These are phyloP conservation scores for Tolypocladium cylindrosporum DNA, from an alignment of 2,329 filamentous ascomycete species.

Conservation along the genomic window DNA sequence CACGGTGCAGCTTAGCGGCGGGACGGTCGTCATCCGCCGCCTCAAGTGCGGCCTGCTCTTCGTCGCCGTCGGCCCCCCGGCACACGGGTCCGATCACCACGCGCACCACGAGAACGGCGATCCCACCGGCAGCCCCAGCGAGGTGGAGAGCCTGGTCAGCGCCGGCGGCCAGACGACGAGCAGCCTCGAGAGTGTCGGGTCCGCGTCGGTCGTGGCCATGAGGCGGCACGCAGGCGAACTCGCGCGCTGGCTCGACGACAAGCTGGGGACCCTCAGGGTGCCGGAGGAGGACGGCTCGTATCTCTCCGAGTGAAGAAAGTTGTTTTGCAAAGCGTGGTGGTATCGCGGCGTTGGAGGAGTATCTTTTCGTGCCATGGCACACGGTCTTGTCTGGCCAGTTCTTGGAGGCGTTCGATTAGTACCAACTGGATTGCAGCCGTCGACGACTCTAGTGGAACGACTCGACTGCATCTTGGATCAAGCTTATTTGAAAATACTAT, in stretches of 20 bases:
- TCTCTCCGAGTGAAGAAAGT: background rate
- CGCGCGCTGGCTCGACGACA: slow-evolving; percentile 49
- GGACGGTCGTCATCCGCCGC: slow-evolving; percentile 48
- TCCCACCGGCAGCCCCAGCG: slow-evolving; percentile 27
- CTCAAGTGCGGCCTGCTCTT: slow-evolving; percentile 52
- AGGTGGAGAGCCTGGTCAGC: slow-evolving; percentile 37
- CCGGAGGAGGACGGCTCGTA: slow-evolving; percentile 33
- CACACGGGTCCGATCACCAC: slow-evolving; percentile 11
- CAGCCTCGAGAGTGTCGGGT: slow-evolving; percentile 26
- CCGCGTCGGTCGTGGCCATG: slow-evolving; percentile 39
- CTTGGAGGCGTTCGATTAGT: slow-evolving; percentile 3
- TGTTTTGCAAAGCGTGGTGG: background rate
- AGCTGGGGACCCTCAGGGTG: slow-evolving; percentile 41
- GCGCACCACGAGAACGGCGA: slow-evolving; percentile 18
- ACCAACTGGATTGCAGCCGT: background rate
- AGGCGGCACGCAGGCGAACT: slow-evolving; percentile 49
- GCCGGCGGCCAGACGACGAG: slow-evolving; percentile 33
- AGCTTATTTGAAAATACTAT: background rate
- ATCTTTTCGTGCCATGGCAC: background rate
- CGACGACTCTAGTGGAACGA: background rate
- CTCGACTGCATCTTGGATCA: background rate
- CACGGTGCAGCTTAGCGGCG: slow-evolving; percentile 48
- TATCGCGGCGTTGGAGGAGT: background rate
- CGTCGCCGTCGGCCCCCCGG: slow-evolving; percentile 44
- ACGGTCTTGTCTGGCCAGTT: background rate